phyloP scores from a whole-genome alignment of 1,284 basidiomycete species.

The Puccinia hordei region DNA sequence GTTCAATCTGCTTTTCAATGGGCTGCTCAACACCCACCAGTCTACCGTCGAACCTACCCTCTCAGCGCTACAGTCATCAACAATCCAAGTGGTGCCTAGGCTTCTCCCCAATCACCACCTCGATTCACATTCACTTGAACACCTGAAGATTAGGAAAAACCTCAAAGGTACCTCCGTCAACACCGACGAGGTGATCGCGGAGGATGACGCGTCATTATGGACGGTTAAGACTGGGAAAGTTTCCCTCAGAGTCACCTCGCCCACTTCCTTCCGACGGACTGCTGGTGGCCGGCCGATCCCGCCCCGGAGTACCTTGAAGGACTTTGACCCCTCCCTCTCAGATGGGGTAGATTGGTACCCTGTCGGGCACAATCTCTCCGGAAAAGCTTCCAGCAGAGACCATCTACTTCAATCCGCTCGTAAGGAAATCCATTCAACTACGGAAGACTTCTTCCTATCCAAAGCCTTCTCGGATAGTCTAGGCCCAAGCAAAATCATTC shows the following conservation, averaged over 20 bases:
- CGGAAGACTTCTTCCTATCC: conserved; percentile 46
- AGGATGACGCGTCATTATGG: conserved; percentile 46
- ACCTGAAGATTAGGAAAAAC: conserved; percentile 35
- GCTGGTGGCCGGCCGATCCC: conserved; percentile 12
- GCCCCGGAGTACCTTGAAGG: neutral
- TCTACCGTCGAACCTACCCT: conserved; percentile 6
- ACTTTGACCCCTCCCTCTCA: conserved; percentile 14
- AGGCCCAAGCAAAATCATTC: conserved; percentile 71
- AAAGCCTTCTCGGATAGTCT: conserved; percentile 47
- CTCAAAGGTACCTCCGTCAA: conserved; percentile 44
- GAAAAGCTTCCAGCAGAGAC: neutral
- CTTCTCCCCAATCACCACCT: conserved; percentile 18
- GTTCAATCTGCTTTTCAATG: conserved; percentile 11
- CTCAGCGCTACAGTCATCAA: neutral
- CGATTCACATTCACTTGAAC: neutral
- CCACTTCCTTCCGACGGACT: conserved; percentile 13
- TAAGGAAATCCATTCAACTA: conserved; percentile 17
- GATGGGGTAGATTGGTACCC: conserved; percentile 23
- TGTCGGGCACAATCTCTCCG: conserved; percentile 6
- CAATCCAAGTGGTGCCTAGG: conserved; percentile 33
- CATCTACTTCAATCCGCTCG: neutral
- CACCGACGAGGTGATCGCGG: conserved; percentile 43
- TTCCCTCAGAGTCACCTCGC: neutral
- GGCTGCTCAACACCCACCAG: neutral
- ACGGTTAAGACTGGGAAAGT: conserved; percentile 10